Percentiles rank a stretch among this genome's conserved stretches.
Conservation (phyloP, 129 eudicot species). For the Centella asiatica region DNA sequence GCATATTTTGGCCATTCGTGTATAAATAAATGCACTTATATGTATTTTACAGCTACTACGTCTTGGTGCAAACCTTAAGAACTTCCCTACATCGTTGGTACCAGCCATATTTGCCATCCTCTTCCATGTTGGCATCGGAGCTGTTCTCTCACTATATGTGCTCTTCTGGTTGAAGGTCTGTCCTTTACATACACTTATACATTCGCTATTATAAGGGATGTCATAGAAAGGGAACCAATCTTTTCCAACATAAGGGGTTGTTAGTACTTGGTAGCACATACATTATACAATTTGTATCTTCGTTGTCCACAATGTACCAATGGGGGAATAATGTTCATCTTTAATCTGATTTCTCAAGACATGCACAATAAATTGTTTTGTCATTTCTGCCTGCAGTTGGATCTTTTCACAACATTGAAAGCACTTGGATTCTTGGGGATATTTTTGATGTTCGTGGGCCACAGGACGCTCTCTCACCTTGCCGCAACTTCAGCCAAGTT, state of each 20-base stretch:
- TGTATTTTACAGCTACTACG: constrained; percentile 38
- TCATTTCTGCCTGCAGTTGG: constrained; percentile 39
- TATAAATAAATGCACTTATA: background rate
- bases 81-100: constrained; percentile 57
- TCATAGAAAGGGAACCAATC: too few relatives aligned
- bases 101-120: constrained; percentile 65
- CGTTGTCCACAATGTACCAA: too few relatives aligned
- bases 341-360: background rate
- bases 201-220: too few relatives aligned
- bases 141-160: constrained; percentile 61
- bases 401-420: constrained; percentile 86
- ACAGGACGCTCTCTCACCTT: constrained; percentile 73
- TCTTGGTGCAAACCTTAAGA: constrained; percentile 76
- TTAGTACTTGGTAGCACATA: too few relatives aligned
- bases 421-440: constrained; percentile 63
- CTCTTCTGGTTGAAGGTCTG: constrained; percentile 92
- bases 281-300: too few relatives aligned
- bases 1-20: background rate
- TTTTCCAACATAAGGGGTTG: too few relatives aligned
- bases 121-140: constrained; percentile 79
- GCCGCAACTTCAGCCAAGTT: constrained; percentile 79
- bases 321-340: too few relatives aligned
- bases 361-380: background rate
- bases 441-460: constrained; percentile 87
- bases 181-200: constrained; percentile 10